Evolutionary conservation across 2,329 filamentous ascomycete genomes (phyloP).

Genomic region (Lachnellula arida): DNA sequence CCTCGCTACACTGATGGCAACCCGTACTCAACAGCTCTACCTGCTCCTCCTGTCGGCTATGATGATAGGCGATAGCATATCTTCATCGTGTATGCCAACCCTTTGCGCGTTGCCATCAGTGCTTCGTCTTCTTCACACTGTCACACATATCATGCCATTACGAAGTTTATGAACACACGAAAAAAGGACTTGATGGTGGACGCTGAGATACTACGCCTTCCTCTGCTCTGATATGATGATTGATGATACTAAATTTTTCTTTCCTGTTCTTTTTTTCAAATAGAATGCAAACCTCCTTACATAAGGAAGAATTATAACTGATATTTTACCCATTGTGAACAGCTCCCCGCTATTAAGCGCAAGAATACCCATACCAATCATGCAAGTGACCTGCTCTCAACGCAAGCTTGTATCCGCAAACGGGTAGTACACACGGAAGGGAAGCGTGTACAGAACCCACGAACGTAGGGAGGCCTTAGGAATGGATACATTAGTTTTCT

Average conservation of each 20-base stretch:
- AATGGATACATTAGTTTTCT: slow-evolving; percentile 1
- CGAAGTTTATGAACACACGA: slow-evolving; percentile 1
- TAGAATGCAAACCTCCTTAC: slow-evolving; percentile 11
- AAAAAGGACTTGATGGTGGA: background rate
- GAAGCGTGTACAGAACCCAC: no score
- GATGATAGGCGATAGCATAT: slow-evolving; percentile 15
- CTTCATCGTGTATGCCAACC: background rate
- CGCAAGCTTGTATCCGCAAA: slow-evolving; percentile 25
- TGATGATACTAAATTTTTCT: slow-evolving; percentile 7
- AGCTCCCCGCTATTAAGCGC: slow-evolving; percentile 25
- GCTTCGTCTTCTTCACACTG: background rate
- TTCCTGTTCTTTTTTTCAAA: slow-evolving; percentile 11
- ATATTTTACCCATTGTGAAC: slow-evolving; percentile 23
- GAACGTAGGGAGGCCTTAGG: background rate
- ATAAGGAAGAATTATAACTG: slow-evolving; percentile 30
- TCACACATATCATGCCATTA: background rate
- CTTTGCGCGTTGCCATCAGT: background rate
- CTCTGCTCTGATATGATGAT: slow-evolving; percentile 6
- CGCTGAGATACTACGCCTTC: background rate
- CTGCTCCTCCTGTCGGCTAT: slow-evolving; percentile 31
- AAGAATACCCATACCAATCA: background rate
- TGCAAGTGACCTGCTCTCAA: slow-evolving; percentile 26
- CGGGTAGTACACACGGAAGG: background rate
- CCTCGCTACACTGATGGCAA: slow-evolving; percentile 41
- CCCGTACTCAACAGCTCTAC: slow-evolving; percentile 37